A percentile compares a stretch with the other conserved stretches of the same genome.
phyloP scores from a whole-genome alignment of 495 filamentous ascomycete genomes.

The Staphylotrichum longicolle region DNA sequence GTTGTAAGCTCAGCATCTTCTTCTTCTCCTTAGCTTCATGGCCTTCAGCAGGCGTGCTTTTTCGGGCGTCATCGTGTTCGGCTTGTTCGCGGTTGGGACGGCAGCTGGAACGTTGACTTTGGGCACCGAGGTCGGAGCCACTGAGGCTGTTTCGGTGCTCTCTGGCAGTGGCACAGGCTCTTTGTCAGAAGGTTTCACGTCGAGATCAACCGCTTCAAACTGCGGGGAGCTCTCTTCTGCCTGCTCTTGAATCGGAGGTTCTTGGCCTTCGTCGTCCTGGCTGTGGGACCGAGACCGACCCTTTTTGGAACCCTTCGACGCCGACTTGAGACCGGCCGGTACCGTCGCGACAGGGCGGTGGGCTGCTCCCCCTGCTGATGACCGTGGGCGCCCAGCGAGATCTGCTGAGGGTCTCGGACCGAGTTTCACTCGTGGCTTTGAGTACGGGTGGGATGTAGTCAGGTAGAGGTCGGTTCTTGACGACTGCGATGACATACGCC shows the following conservation, averaged over 20 bases:
- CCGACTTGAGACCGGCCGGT: slow-evolving; percentile 54
- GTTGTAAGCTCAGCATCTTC: slow-evolving; percentile 50
- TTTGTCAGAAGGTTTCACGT: slow-evolving; percentile 20
- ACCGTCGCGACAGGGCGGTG: slow-evolving; percentile 72
- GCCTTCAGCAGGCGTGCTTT: slow-evolving; percentile 92
- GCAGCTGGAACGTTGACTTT: slow-evolving; percentile 43
- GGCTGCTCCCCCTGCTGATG: slow-evolving; percentile 48
- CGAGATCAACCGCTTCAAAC: slow-evolving; percentile 25
- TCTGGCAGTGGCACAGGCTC: slow-evolving; percentile 39
- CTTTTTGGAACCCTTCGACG: slow-evolving; percentile 44
- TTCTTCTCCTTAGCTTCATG: slow-evolving; percentile 80
- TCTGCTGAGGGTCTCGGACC: slow-evolving; percentile 80
- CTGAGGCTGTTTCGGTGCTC: slow-evolving; percentile 45
- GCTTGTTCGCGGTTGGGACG: slow-evolving; percentile 41
- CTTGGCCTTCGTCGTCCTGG: slow-evolving; percentile 31
- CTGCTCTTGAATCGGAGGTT: slow-evolving; percentile 31
- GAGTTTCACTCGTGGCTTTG: slow-evolving; percentile 74
- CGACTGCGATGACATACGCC: slow-evolving; percentile 62
- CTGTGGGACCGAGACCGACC: slow-evolving; percentile 34
- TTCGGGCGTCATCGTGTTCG: slow-evolving; percentile 74
- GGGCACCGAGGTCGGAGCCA: slow-evolving; percentile 51
- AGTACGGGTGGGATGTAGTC: slow-evolving; percentile 52
- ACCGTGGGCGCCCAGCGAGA: slow-evolving; percentile 60
- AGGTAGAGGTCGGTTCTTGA: slow-evolving; percentile 64
- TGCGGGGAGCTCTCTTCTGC: slow-evolving; percentile 22